Evolutionary conservation across 495 filamentous ascomycete species (phyloP).

Genomic region (Halenospora varia): DNA sequence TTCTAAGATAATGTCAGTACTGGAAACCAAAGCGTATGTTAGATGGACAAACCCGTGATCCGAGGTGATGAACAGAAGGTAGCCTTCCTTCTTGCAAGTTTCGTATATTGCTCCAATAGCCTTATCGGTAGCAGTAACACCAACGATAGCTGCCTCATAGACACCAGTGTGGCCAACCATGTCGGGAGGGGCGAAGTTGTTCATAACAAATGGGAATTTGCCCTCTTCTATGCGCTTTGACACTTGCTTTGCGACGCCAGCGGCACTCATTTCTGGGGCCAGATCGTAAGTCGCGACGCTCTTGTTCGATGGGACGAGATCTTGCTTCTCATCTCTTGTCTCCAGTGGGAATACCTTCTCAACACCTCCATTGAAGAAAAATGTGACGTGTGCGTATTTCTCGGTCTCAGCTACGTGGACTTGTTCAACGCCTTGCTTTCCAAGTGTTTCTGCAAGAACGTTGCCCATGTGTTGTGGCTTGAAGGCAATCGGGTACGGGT

Average conservation of each 20-base stretch:
- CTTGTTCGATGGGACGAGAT: slow-evolving; percentile 59
- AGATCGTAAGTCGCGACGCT: slow-evolving; percentile 93
- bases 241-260: slow-evolving; percentile 80
- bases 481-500: slow-evolving; percentile 90
- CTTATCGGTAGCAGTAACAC: slow-evolving; percentile 79
- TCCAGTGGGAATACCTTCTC: slow-evolving; percentile 95
- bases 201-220: slow-evolving; percentile 95
- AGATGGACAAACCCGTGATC: slow-evolving; percentile 72
- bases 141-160: slow-evolving; percentile 91
- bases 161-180: slow-evolving; percentile 99
- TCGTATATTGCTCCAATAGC: slow-evolving; percentile 91
- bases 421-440: slow-evolving; percentile 82
- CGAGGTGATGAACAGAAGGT: slow-evolving; percentile 88
- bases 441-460: slow-evolving; percentile 91
- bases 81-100: slow-evolving; percentile 86
- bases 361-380: slow-evolving; percentile 99
- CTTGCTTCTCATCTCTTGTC: slow-evolving; percentile 60
- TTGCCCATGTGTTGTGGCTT: slow-evolving; percentile 93
- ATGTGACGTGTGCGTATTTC: slow-evolving; percentile 98
- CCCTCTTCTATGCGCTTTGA: slow-evolving; percentile 74
- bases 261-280: slow-evolving; percentile 94
- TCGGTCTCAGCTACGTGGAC: slow-evolving; percentile 97
- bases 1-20: slow-evolving; percentile 39
- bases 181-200: slow-evolving; percentile 98
- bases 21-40: background rate